A percentile compares a stretch with the other conserved stretches of the same genome.
These are phyloP conservation scores for Triticum aestivum DNA, from an alignment of 176 grass and related monocot species.

Conservation along the genomic window DNA sequence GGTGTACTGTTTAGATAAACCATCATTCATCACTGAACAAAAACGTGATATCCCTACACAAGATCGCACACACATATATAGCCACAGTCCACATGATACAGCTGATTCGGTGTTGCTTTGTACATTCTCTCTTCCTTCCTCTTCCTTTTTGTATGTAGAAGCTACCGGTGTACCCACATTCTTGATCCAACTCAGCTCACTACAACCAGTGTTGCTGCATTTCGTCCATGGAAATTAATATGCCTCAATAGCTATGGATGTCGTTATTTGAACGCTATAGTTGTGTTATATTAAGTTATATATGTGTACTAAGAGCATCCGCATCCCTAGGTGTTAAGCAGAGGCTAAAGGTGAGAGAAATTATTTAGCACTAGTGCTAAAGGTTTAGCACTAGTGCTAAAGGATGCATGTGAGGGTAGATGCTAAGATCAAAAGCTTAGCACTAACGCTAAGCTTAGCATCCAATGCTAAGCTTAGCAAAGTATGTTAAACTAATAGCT, in stretches of 20 bases:
- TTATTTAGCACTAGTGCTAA: slow-evolving; percentile 7
- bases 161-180: not conserved
- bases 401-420: not conserved
- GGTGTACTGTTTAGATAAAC: not conserved
- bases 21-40: not conserved
- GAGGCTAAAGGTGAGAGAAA: slow-evolving; percentile 2
- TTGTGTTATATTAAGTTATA: not conserved
- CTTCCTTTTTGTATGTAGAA: not conserved
- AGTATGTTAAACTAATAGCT: not conserved
- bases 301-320: slow-evolving; percentile 16
- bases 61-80: not conserved
- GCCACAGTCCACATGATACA: not conserved
- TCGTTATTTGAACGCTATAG: not conserved
- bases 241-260: not conserved
- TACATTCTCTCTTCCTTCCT: not conserved
- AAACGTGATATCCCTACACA: not conserved
- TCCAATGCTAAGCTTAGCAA: not conserved
- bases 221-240: not conserved
- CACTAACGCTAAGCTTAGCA: not conserved
- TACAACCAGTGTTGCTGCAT: not conserved
- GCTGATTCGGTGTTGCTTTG: not conserved
- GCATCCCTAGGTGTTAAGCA: not conserved
- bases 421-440: slow-evolving; percentile 9
- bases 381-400: not conserved
- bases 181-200: not conserved